Base-by-base conservation (phyloP, 345 rosid species). In the Syzygium aromaticum region DNA sequence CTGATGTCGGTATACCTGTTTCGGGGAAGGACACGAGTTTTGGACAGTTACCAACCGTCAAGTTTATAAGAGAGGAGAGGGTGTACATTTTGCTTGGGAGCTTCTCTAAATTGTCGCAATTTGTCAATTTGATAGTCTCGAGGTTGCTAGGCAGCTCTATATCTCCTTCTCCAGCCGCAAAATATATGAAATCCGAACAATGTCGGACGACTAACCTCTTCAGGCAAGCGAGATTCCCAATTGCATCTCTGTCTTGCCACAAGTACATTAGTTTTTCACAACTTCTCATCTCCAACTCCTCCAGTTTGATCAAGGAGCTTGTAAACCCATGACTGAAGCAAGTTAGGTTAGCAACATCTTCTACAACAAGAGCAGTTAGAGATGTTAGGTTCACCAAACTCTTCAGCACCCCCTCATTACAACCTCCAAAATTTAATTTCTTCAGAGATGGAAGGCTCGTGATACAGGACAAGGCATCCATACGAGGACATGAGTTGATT, bases 131-230 rank as follows among this genome's bases (percentile, higher is more conserved):
- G 1, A 73, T 30, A 3, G 8, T 77, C 4, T 77, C 23, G 10
- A 77, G 46, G 22, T 77, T 25, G 33, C 43, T 0, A 1, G 4
- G 82, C 33, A 43, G 4, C 17, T 77, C 22, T 77, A 28, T 43
- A 16, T 77, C 46, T 30, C 82, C 82, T 28, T 73, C 43, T 40
- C 43, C 46, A 5, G 33, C 22, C 0, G 4, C 22, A 43, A 77
- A 77, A 14, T 8, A 30, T 6, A 28, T 1, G 46, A 77, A 77
- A 30, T 12, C 10, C 5, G 7, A 4, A 77, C 82, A 77, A 0
- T 0, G 0, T 0, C 1, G 0, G 3, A 77, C 2, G 1, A 0
- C 0, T 19, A 54, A 54, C 0, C 8, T 6, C 56, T 54, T 54
- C 0, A 54, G 8, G 19, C 56, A 54, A 0, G 1, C 3, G 22